Evolutionary conservation across 2,329 filamentous ascomycete species (phyloP), one percentile per base, ranked within the genome.

Genomic region (Pseudogymnoascus sp.): DNA sequence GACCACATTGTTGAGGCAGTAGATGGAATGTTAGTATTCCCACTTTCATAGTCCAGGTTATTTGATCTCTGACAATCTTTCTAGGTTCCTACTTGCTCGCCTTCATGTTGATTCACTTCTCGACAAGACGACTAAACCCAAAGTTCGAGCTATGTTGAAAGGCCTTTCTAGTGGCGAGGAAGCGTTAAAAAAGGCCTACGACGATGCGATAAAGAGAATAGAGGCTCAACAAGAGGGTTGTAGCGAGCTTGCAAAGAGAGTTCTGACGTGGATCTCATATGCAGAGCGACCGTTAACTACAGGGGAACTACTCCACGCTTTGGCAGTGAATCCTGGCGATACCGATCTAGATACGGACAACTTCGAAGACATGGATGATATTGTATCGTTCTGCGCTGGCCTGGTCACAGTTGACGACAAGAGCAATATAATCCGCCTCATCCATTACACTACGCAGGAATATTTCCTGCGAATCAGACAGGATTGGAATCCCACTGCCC

Each of bases 371-470:
- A 11, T 26, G 47, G 63, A 63, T 31, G 69, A 69, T 7, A 60
- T 73, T 3, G 67, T 72, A 16, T 66, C 64, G 5, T 34, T 72
- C 14, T 69, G 72, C 36, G 45, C 65, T 47, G 66, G 67, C n/a
- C 71, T 64, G 12, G 31, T 67, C 14, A 65, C 65, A 4, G 63
- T 72, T 54, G 47, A 54, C 21, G 21, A 23, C 12, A 10, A 54
- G 18, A 54, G 47, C 29, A 26, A 54, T 54, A 31, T 26, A 14
- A 60, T 70, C 18, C 65, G 69, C 12, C 59, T 73, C 4, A 65
- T 70, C 5, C 71, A 72, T 64, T 68, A 66, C 51, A 70, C 71
- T 1, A 59, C 67, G 2, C 69, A 73, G 40, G 70, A 73, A 61
- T 73, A 69, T 57, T 65, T 73, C 40, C n/a, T 54, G 3, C 12